Base-by-base conservation (phyloP, 805 yeast genomes). In the Zygoascus flipseniorum region DNA sequence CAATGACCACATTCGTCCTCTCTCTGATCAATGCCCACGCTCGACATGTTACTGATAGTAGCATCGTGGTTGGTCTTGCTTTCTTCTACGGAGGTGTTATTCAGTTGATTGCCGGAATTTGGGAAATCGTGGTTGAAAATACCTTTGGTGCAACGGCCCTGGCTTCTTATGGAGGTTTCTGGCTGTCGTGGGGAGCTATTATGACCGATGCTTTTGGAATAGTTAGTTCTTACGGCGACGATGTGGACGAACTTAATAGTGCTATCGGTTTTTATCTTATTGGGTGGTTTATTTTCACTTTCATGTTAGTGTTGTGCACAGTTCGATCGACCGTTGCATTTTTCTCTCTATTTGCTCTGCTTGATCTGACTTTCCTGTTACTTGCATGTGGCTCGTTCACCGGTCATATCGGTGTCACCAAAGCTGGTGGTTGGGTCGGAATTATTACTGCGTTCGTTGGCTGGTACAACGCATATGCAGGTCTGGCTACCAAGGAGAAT, bases 381-480 rank as follows among this genome's bases (percentile, higher is more conserved):
- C 69, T 83, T 47, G 69, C 79, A 78, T 66, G 80, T 47, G 86
- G 82, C n/a, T 63, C 72, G 47, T 75, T 83, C 57, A 78, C 78
- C 16, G 75, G 73, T 20, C 69, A 71, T 39, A 54, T 57, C 1
- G 60, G 58, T 23, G 68, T 73, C 51, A 68, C 69, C 18, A 71
- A 63, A 54, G 86, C 85, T 9, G 88, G 82, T 46, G 89, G 89
- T 59, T 75, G 80, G 16, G 50, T 79, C 14, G 89, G 87, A 48
- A 72, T 83, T 20, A 70, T 83, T 8, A 78, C 82, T 31, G 76
- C 86, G 0, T 72, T 81, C 57, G 65, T 80, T 50, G 85, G 85
- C 1, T 83, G 84, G 83, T 83, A 82, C 63, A 82, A 82, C 63
- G 87, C 88, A 5, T 81, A 73, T 59, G 85, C 86, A 2, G 89